Evolutionary conservation across 2,329 filamentous ascomycete species (phyloP).

Genomic region (Fusarium humuli): DNA sequence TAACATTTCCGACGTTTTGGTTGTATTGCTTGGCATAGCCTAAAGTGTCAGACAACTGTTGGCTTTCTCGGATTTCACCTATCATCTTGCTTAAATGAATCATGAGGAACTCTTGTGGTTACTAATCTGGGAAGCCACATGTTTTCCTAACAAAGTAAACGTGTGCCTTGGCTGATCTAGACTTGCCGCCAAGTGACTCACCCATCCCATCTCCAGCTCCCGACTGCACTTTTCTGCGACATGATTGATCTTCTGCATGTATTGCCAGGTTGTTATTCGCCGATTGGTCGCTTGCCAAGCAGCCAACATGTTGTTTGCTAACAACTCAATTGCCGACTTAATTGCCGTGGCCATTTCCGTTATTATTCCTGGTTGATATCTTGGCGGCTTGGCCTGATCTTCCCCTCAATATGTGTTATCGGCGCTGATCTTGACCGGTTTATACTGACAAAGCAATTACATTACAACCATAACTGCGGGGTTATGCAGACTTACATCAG

Average conservation of each 20-base stretch:
- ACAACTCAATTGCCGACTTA: conserved; percentile 3
- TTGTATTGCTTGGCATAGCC: neutral
- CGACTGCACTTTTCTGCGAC: neutral
- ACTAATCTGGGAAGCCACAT: fast-evolving
- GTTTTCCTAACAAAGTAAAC: neutral
- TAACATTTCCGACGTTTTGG: conserved; percentile 1
- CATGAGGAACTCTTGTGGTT: neutral
- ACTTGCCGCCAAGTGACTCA: neutral
- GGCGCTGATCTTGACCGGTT: neutral
- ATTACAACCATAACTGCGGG: neutral
- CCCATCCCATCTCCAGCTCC: neutral
- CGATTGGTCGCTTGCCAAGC: neutral
- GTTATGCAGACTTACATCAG: neutral
- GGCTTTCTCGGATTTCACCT: neutral
- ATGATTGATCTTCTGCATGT: neutral
- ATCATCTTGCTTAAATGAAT: neutral
- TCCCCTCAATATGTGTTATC: neutral
- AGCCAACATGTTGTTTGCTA: neutral
- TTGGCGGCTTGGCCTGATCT: neutral
- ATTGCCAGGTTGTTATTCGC: neutral
- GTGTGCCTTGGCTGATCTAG: neutral
- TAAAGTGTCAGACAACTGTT: neutral
- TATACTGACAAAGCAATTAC: conserved; percentile 7
- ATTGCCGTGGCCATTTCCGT: neutral
- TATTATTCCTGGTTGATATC: neutral